These are phyloP conservation scores for Delonix regia DNA, from an alignment of 306 rosid genomes.

Conservation along the genomic window DNA sequence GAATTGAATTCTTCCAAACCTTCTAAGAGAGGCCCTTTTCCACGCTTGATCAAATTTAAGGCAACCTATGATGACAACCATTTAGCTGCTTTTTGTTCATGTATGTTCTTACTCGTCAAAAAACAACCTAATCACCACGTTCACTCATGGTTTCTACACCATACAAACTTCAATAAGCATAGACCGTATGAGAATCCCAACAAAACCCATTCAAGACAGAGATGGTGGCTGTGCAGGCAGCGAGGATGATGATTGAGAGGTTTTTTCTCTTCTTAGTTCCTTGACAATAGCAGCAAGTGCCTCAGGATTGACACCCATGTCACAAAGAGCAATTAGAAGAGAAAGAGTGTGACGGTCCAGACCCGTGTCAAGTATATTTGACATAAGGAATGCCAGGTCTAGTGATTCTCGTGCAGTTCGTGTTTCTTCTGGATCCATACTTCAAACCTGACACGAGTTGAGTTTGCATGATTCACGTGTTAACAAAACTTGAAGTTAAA, in stretches of 20 bases:
- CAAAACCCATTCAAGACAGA: neutral
- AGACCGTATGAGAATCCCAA: neutral
- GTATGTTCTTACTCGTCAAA: neutral
- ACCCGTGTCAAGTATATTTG: slow-evolving; percentile 1
- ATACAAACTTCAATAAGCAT: neutral
- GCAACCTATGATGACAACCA: neutral
- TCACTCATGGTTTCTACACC: neutral
- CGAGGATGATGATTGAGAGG: neutral
- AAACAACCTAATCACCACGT: neutral
- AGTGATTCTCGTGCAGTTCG: neutral
- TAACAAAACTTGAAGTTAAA: neutral
- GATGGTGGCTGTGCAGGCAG: neutral
- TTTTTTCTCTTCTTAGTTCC: neutral
- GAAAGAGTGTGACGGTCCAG: neutral
- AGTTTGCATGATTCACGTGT: neutral
- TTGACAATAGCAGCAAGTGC: slow-evolving; percentile 6
- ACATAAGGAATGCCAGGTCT: slow-evolving; percentile 1
- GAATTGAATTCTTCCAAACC: no score
- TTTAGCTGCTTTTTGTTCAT: neutral
- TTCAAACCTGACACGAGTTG: neutral
- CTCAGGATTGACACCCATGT: slow-evolving; percentile 1
- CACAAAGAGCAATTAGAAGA: neutral
- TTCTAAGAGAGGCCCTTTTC: no score
- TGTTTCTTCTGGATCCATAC: slow-evolving; percentile 31
- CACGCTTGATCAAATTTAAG: no score